Percentiles rank a stretch among this genome's conserved stretches.
These are phyloP conservation scores for Cryphonectria radicalis DNA, from an alignment of 2,329 filamentous ascomycete genomes.

Conservation along the genomic window DNA sequence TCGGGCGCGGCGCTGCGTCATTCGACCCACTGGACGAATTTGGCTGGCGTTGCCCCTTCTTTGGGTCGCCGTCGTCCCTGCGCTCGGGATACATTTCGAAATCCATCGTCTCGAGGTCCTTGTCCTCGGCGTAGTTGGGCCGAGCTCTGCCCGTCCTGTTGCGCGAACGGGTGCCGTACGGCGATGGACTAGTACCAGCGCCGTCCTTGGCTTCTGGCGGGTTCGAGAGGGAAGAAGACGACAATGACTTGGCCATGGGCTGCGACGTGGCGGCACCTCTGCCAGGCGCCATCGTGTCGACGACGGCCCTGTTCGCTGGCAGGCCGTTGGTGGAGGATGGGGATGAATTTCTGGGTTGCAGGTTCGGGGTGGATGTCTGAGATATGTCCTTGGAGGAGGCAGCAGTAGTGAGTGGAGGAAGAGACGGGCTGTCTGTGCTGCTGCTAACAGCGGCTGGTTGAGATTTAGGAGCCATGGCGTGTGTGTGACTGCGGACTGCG, in stretches of 20 bases:
- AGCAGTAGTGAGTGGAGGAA: slow-evolving; percentile 34
- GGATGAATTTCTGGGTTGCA: slow-evolving; percentile 34
- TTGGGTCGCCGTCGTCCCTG: slow-evolving; percentile 57
- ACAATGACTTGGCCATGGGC: slow-evolving; percentile 54
- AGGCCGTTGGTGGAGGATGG: slow-evolving; percentile 35
- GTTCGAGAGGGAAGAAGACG: slow-evolving; percentile 51
- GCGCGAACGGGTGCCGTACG: slow-evolving; percentile 92
- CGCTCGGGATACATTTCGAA: slow-evolving; percentile 70
- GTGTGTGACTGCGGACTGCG: slow-evolving; percentile 13
- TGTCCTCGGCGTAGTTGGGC: slow-evolving; percentile 94
- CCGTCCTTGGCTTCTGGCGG: slow-evolving; percentile 51
- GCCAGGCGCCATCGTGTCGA: slow-evolving; percentile 30
- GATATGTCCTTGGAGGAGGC: slow-evolving; percentile 36
- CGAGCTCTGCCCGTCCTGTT: slow-evolving; percentile 81
- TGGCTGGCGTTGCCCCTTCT: slow-evolving; percentile 53
- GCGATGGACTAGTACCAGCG: slow-evolving; percentile 60
- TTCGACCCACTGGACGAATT: slow-evolving; percentile 45
- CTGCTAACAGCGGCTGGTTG: slow-evolving; percentile 35
- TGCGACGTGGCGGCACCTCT: slow-evolving; percentile 40
- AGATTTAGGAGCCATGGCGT: slow-evolving; percentile 45
- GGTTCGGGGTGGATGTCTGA: slow-evolving; percentile 34
- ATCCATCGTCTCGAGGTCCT: slow-evolving; percentile 83
- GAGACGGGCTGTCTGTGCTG: slow-evolving; percentile 35
- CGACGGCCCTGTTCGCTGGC: slow-evolving; percentile 40
- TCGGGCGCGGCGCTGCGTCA: slow-evolving; percentile 32